Base-by-base conservation (phyloP, 2,329 filamentous ascomycete species). In the Ophiosphaerella herpotricha region DNA sequence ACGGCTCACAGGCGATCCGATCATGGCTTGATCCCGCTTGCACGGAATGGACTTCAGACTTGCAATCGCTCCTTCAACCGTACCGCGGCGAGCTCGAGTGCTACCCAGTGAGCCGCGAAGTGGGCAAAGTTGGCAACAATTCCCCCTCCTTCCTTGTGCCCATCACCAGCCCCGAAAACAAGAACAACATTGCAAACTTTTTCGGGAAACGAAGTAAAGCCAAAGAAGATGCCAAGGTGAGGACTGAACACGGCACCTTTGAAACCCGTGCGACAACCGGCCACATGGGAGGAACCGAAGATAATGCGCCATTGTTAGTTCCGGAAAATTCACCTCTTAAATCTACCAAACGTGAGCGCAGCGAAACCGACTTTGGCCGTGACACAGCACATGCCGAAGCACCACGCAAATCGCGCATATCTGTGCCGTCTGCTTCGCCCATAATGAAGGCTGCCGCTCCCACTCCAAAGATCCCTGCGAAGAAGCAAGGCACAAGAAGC, bases 111-210 rank as follows among this genome's bases (percentile, higher is more conserved):
- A 85, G 82, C 62, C 89, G 90, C 69, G 92, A 94, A 4, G 93
- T 97, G 0, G 92, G 92, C 0, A 97, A 96, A 75, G 92, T 96
- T 0, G 92, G 93, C 5, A 96, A 96, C 61, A 89, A 96, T 71
- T 95, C 89, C 16, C 85, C 90, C 0, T 82, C 81, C 0, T 96
- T 97, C 66, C 82, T 97, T 38, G 78, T 96, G 1, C 93, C 93
- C 0, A 76, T 97, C 31, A 82, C 89, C 63, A 95, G 89, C 74
- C 86, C 85, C 57, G 89, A 92, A 64, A 97, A 97, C 72, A 97
- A 95, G 76, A 85, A 82, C 42, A 97, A 94, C 59, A 97, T 97
- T 71, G 89, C 89, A 39, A 96, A 96, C 64, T 97, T 96, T 78
- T 97, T 97, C 66, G 81, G 81, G 7, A 88, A 85, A 36, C 79